Evolutionary conservation across 129 eudicot genomes (phyloP), one percentile per base, ranked within the genome.

Genomic region (Sambucus nigra): DNA sequence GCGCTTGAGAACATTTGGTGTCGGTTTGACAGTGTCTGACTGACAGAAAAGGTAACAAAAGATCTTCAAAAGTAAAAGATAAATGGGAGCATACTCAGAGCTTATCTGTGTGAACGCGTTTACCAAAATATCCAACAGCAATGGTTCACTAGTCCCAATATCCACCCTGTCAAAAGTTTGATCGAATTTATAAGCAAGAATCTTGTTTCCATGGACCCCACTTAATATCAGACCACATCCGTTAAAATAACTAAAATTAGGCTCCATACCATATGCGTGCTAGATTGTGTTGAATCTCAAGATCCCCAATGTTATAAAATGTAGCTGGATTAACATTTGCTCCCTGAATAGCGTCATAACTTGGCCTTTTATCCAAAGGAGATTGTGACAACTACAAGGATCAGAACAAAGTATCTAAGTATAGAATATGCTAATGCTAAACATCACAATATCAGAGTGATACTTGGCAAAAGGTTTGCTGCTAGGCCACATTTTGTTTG

Each of bases 81-180:
- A 19, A 31, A 0, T 7, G 14, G 54, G 65, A 55, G 50, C 94
- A 79, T 89, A 85, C 98, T 89, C 98, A 0, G 98, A 84, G 75
- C 98, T 89, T 69, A 85, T 56, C 23, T 89, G 95, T 8, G 81
- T 81, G 81, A 89, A 70, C 20, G 95, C 94, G 72, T 89, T 85
- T 51, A 81, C 64, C 71, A 89, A 62, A 55, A 85, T 52, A 71
- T 89, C 94, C 85, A 89, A 66, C 58, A 85, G 66, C 62, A 89
- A 70, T 13, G 86, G 84, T 59, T 89, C 98, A 25, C 78, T 82
- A 0, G 86, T 85, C 57, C 98, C 98, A 55, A 89, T 89, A 76
- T 89, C 98, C 61, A 85, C 88, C 98, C 98, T 89, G 83, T 24
- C 69, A 71, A 47, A 35, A 35, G 42, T 35, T 35, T 35, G 42